Base-by-base conservation (phyloP, 192 early-diverging fungal species). In the Backusella sp. region DNA sequence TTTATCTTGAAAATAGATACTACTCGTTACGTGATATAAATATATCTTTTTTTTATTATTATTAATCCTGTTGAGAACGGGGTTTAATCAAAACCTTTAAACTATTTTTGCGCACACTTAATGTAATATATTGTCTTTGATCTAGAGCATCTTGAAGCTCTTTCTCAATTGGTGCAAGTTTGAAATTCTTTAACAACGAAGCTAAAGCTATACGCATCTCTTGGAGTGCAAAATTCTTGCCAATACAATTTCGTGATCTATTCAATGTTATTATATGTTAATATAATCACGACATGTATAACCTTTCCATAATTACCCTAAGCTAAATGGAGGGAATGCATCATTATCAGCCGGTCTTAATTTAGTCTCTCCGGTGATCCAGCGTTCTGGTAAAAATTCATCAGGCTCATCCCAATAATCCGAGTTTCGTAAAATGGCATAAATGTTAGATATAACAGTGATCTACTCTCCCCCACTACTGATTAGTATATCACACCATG, bases 121-220 rank as follows among this genome's bases (percentile, higher is more conserved):
- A 32, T 9, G 79, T 80, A 8, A 80, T 44, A 32, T 70, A 80
- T 34, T 73, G 72, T 14, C 79, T 72, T 39, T 30, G 39, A 5
- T 80, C 89, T 73, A 97, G 92, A 68, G 89, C 89, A 1, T 77
- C 30, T 39, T 80, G 68, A 82, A 95, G 91, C 68, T 96, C 93
- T 32, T 90, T 8, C 9, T 75, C 41, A 2, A 89, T 81, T 32
- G 78, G 72, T 30, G 70, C 73, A 21, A 89, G 77, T 1, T 87
- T 79, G 74, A 83, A 90, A 2, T 68, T 72, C 42, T 73, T 79
- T 15, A 90, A 35, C 4, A 90, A 65, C 4, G 80, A 66, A 17
- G 84, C 78, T 28, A 90, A 41, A 21, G 77, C 74, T 23, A 89
- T 37, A 14, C 82, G 78, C 82, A 90, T 86, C 73, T 89, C 87